Conservation (phyloP, 495 filamentous ascomycete genomes). For the Cercophora scortea region DNA sequence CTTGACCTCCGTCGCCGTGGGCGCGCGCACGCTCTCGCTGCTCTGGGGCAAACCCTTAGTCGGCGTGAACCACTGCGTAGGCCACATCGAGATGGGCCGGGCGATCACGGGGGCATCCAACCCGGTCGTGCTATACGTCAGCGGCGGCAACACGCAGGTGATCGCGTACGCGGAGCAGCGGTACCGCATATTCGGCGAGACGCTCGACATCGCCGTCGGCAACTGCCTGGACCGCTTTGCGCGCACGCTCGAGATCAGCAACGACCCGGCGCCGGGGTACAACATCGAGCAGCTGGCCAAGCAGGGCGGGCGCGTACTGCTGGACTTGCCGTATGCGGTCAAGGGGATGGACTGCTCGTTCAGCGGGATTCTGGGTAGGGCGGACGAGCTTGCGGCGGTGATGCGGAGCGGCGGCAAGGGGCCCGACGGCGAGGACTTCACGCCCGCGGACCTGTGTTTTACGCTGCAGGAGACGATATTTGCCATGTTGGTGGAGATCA, state of each 20-base stretch:
- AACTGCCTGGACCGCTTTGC: slow-evolving; percentile 98
- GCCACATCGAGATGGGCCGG: slow-evolving; percentile 97
- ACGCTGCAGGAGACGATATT: slow-evolving; percentile 90
- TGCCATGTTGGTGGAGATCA: slow-evolving; percentile 97
- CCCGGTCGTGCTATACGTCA: slow-evolving; percentile 93
- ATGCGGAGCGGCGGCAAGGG: slow-evolving; percentile 43
- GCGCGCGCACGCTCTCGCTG: slow-evolving; percentile 70
- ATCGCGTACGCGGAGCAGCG: slow-evolving; percentile 91
- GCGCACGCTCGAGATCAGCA: slow-evolving; percentile 78
- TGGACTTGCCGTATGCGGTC: slow-evolving; percentile 91
- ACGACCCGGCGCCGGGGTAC: slow-evolving; percentile 93
- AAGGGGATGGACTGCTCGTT: slow-evolving; percentile 99
- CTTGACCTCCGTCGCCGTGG: slow-evolving; percentile 79
- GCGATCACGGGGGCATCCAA: slow-evolving; percentile 87
- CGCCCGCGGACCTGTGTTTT: slow-evolving; percentile 86
- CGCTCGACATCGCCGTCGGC: slow-evolving; percentile 93
- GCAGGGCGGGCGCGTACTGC: slow-evolving; percentile 50
- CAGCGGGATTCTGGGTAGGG: slow-evolving; percentile 75
- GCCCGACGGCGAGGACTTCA: slow-evolving; percentile 44
- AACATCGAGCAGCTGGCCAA: slow-evolving; percentile 98
- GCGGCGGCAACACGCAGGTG: slow-evolving; percentile 94
- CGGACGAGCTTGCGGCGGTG: slow-evolving; percentile 67
- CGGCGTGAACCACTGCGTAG: slow-evolving; percentile 95
- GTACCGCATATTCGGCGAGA: slow-evolving; percentile 97
- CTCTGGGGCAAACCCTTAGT: slow-evolving; percentile 85